These are phyloP conservation scores for Solanum chiquidenum DNA, from an alignment of 257 asterid species.

Conservation along the genomic window DNA sequence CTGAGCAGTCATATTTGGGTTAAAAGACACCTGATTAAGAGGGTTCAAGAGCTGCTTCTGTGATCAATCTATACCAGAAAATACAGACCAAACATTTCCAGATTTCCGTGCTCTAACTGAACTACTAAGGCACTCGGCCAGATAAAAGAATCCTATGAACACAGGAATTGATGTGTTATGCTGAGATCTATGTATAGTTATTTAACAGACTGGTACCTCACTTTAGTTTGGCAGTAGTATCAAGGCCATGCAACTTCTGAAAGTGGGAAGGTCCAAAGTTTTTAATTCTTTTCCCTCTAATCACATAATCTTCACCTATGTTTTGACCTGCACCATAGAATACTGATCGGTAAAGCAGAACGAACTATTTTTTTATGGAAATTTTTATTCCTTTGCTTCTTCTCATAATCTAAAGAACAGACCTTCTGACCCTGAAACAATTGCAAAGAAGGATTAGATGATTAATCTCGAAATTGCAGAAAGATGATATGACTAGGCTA, in stretches of 20 bases:
- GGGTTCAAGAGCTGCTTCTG: not conserved
- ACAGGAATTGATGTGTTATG: not conserved
- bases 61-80: not conserved
- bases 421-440: conserved; percentile 5
- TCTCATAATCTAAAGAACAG: not conserved
- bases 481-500: not conserved
- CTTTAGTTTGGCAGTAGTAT: not conserved
- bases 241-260: not conserved
- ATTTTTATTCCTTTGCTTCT: conserved; percentile 2
- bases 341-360: conserved; percentile 11
- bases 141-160: not conserved
- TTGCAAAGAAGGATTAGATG: conserved; percentile 3
- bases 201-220: not conserved
- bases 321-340: not conserved
- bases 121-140: not conserved
- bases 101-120: not conserved
- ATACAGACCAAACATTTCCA: not conserved
- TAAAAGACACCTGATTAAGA: not conserved
- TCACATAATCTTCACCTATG: not conserved
- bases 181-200: not conserved
- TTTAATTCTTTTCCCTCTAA: not conserved
- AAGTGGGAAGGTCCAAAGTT: not conserved
- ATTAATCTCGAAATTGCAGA: not conserved
- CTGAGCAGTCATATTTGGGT: not conserved
- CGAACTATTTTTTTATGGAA: conserved; percentile 25